A percentile compares a stretch with the other conserved stretches of the same genome.
Conservation (phyloP, 1,284 basidiomycete species). For the Laetiporus sulphureus region DNA sequence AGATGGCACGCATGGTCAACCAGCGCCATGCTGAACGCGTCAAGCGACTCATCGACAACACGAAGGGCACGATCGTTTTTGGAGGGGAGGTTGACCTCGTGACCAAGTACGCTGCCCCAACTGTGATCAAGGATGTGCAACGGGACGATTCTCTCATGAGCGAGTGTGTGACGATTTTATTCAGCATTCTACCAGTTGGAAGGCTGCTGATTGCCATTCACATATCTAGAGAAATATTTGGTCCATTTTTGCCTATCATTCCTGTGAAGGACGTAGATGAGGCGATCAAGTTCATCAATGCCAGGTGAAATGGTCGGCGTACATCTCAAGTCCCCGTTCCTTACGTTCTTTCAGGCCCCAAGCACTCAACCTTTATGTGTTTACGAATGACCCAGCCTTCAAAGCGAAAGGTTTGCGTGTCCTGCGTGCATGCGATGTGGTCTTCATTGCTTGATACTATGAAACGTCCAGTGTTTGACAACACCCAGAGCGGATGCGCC, state of each 20-base stretch:
- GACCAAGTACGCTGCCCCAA: conserved; percentile 55
- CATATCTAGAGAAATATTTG: conserved; percentile 25
- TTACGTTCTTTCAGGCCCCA: conserved; percentile 55
- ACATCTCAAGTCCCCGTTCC: no score
- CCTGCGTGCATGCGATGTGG: no score
- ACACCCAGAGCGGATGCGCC: conserved; percentile 56
- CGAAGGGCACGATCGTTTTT: conserved; percentile 62
- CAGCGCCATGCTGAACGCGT: conserved; percentile 52
- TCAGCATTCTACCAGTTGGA: no score
- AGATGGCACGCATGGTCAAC: conserved; percentile 27
- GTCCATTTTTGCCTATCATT: conserved; percentile 57
- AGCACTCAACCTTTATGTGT: conserved; percentile 71
- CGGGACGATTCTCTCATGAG: conserved; percentile 66
- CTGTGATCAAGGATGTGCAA: conserved; percentile 54
- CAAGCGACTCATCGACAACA: conserved; percentile 52
- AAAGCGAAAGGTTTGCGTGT: conserved; percentile 58
- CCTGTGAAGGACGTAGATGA: conserved; percentile 66
- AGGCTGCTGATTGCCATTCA: no score
- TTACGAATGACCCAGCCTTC: conserved; percentile 48
- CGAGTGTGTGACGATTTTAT: no score
- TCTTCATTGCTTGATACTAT: no score
- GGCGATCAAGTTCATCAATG: conserved; percentile 65
- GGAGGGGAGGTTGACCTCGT: conserved; percentile 61
- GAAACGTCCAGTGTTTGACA: conserved; percentile 56
- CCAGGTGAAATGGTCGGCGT: conserved; percentile 40